Percentiles rank a stretch among this genome's conserved stretches.
Conservation (phyloP, 78 protist genomes). For the Dictyostelium firmibasis region DNA sequence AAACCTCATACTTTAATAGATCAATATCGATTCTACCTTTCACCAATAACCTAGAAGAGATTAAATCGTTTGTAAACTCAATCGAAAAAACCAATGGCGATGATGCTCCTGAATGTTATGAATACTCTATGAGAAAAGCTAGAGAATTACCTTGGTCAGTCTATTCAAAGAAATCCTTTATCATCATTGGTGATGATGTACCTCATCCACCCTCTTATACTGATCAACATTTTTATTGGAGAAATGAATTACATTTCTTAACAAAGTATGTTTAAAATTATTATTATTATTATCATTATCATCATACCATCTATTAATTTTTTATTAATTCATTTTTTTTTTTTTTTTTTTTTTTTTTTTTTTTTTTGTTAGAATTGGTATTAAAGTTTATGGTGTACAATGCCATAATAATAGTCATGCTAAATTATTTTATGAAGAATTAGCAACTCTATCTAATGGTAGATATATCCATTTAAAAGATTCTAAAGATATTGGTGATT, state of each 20-base stretch:
- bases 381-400: conserved; percentile 67
- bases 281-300: not conserved
- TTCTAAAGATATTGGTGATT: conserved; percentile 13
- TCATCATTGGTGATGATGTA: conserved; percentile 81
- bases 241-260: conserved; percentile 56
- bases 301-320: not conserved
- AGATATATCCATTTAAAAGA: conserved; percentile 41
- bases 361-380: conserved; percentile 7
- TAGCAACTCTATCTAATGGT: conserved; percentile 70
- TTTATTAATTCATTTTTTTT: not conserved
- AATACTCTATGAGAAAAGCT: conserved; percentile 51
- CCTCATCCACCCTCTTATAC: conserved; percentile 82
- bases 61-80: not conserved
- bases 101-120: conserved; percentile 82
- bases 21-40: conserved; percentile 44
- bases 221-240: conserved; percentile 76
- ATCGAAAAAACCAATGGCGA: conserved; percentile 60
- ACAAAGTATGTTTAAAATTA: conserved; percentile 7
- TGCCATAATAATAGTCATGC: conserved; percentile 60
- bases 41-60: conserved; percentile 22
- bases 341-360: not conserved
- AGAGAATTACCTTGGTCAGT: conserved; percentile 76
- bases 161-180: conserved; percentile 35
- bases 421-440: conserved; percentile 78
- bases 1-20: not conserved